Evolutionary conservation across 768 basidiomycete species (phyloP), one percentile per base, ranked within the genome.

Genomic region (Lactifluus subvellereus): DNA sequence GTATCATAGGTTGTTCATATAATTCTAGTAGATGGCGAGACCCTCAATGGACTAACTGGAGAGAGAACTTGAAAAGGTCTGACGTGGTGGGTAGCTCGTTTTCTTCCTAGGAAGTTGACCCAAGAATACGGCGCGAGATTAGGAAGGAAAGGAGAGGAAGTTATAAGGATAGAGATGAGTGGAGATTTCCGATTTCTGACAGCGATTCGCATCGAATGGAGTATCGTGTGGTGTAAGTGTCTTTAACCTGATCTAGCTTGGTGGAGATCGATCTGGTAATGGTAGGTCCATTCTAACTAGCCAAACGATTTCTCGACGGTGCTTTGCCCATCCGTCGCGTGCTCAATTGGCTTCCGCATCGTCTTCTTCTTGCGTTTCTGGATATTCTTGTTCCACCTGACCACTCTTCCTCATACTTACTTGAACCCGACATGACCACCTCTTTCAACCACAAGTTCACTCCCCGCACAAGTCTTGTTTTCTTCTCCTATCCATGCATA

Each of bases 131-230:
- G 62, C 62, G 49, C 11, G 30, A 53, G 55, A 52, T 60, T 40
- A 60, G 51, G 51, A 54, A 52, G 30, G 61, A 54, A 54, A 54
- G 53, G 52, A 48, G 54, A 42, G 54, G 47, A 49, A 54, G 47
- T 32, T 59, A 59, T 59, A 48, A 48, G 47, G 47, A 51, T 56
- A 50, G 54, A 56, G 42, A 53, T 45, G 51, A 53, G 51, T 59
- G 62, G 62, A 59, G 62, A 63, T 59, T 63, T 59, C 62, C 62
- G 62, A 54, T 63, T 57, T 63, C 62, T 63, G 62, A 63, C 62
- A 63, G 62, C 30, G 62, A 63, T 63, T 63, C 62, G 62, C 62
- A 59, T 59, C 56, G 61, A 50, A 62, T 62, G 61, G 51, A 53
- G 61, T 51, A 51, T 51, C 49, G 51, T 22, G 37, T 53, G 32